These are phyloP conservation scores for Acmispon strigosus DNA, from an alignment of 306 rosid genomes.

Conservation along the genomic window DNA sequence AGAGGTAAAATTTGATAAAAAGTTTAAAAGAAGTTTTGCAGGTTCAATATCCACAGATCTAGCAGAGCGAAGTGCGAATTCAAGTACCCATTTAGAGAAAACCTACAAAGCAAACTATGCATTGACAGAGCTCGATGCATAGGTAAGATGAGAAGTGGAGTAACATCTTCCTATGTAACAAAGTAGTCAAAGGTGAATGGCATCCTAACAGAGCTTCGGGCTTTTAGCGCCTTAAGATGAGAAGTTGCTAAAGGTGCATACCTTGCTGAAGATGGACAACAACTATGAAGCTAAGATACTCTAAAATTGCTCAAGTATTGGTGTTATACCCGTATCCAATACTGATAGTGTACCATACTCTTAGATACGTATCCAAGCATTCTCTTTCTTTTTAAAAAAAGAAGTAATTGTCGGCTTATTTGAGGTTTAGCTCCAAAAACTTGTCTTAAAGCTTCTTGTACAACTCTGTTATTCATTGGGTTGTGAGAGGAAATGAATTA, in stretches of 20 bases:
- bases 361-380: too few relatives aligned
- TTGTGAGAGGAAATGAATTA: too few relatives aligned
- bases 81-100: neutral
- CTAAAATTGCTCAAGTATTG: too few relatives aligned
- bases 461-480: too few relatives aligned
- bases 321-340: too few relatives aligned
- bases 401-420: too few relatives aligned
- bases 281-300: too few relatives aligned
- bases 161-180: neutral
- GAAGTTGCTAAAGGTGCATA: neutral
- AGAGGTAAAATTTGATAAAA: neutral
- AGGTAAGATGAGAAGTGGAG: neutral
- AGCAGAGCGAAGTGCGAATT: neutral
- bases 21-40: neutral
- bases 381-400: too few relatives aligned
- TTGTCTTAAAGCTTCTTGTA: too few relatives aligned
- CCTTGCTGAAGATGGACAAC: neutral
- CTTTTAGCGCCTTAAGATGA: neutral
- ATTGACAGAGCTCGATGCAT: neutral
- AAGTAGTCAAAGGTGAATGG: neutral
- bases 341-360: too few relatives aligned
- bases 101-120: neutral
- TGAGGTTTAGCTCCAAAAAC: too few relatives aligned
- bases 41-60: neutral
- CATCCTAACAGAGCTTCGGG: neutral